These are phyloP conservation scores for Coniochaeta prunicola DNA, from an alignment of 2,329 filamentous ascomycete genomes.

Conservation along the genomic window DNA sequence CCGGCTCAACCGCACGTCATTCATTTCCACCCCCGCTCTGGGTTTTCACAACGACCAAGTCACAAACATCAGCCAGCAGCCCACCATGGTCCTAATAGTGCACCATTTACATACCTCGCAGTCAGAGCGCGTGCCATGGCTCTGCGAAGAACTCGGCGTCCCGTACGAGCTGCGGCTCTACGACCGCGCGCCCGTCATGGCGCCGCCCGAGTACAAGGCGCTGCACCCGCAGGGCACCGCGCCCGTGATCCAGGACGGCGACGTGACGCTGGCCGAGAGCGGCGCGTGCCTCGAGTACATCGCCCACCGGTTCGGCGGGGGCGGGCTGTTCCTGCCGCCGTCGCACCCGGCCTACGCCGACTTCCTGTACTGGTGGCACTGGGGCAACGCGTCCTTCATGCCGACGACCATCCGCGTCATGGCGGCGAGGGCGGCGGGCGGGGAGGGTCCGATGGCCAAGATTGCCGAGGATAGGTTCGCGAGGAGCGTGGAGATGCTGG, in stretches of 20 bases:
- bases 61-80: neutral
- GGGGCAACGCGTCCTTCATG: slow-evolving; percentile 38
- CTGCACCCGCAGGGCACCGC: slow-evolving; percentile 46
- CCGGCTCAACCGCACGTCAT: neutral
- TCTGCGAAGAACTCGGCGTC: slow-evolving; percentile 56
- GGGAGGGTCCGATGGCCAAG: slow-evolving; percentile 10
- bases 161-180: slow-evolving; percentile 32
- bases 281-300: slow-evolving; percentile 58
- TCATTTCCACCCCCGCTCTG: neutral
- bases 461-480: slow-evolving; percentile 25
- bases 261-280: slow-evolving; percentile 50
- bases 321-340: slow-evolving; percentile 38
- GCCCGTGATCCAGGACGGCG: slow-evolving; percentile 50
- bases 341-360: slow-evolving; percentile 44
- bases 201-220: slow-evolving; percentile 29
- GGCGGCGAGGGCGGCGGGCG: slow-evolving; percentile 19
- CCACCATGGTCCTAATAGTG: slow-evolving; percentile 26
- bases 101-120: slow-evolving; percentile 53
- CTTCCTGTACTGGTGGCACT: slow-evolving; percentile 61
- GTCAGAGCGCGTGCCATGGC: slow-evolving; percentile 57
- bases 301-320: slow-evolving; percentile 41
- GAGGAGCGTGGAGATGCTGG: slow-evolving; percentile 33
- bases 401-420: slow-evolving; percentile 29
- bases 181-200: slow-evolving; percentile 23
- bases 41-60: no score